These are phyloP conservation scores for Phyllosticta paracitricarpa DNA, from an alignment of 2,329 filamentous ascomycete genomes.

Conservation along the genomic window DNA sequence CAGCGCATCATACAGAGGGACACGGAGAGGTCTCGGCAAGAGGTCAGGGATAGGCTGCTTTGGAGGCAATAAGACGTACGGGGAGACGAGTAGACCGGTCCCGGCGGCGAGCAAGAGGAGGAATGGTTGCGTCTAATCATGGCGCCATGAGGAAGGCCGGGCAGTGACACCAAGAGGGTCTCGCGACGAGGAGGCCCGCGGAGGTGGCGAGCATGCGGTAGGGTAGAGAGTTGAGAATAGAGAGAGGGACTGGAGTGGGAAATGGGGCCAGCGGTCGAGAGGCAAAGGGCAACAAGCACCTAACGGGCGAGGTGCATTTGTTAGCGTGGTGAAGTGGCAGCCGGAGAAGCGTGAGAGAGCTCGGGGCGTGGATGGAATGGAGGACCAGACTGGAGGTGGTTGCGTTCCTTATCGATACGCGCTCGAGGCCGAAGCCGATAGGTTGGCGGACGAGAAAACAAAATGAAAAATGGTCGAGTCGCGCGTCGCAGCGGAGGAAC, in stretches of 20 bases:
- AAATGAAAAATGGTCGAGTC: background rate
- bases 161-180: background rate
- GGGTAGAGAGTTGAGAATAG: background rate
- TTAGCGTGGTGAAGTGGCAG: background rate
- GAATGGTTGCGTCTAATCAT: conserved; percentile 27
- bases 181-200: background rate
- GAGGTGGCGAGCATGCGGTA: background rate
- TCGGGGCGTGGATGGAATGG: background rate
- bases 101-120: conserved; percentile 44
- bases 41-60: conserved; percentile 1
- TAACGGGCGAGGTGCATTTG: background rate
- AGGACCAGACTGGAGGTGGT: background rate
- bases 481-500: too few relatives aligned
- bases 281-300: background rate
- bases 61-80: conserved; percentile 41
- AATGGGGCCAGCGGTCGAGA: background rate
- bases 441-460: too few relatives aligned
- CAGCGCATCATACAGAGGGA: conserved; percentile 32
- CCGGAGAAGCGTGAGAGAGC: background rate
- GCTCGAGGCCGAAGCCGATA: background rate
- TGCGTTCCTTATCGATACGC: background rate
- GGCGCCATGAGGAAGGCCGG: conserved; percentile 15
- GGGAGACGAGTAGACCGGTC: conserved; percentile 47
- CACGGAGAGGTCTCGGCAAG: conserved; percentile 12
- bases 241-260: background rate